Base-by-base conservation (phyloP, 768 basidiomycete species). In the Mycena rebaudengoi region DNA sequence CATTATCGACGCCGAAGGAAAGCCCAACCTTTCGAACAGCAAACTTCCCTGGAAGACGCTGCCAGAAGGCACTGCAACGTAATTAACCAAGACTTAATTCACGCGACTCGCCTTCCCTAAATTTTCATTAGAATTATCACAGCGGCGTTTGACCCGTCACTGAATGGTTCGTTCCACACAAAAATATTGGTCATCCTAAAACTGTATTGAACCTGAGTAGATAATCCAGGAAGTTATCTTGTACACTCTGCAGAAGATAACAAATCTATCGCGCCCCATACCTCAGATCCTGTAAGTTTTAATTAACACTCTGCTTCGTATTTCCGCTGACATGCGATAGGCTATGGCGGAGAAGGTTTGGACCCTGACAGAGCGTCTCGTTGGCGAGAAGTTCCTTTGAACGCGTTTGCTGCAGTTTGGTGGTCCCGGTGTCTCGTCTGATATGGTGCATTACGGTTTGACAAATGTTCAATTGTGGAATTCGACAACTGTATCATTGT, bases 111-210 rank as follows among this genome's bases (percentile, higher is more conserved):
- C 1, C 11, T 20, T 4, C 40, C 10, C 14, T 13, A 18, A 39
- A 2, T 1, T 30, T 4, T 28, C 20, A 4, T 0, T 46, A 64
- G 66, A 39, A 39, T 45, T 7, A 21, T 67, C 23, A 39, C 35
- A 1, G 66, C 66, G 4, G 62, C 66, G 7, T 68, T 68, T 13
- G 66, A 68, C 40, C 62, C 62, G 21, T 52, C 61, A 29, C 51
- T 66, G 29, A 54, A 58, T 20, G 60, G 65, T 62, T 1, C 20
- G 55, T 26, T 3, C 16, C 5, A 12, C 23, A 45, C 25, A 4
- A 50, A n/a, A n/a, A n/a, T n/a, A 5, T 33, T 29, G 12, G 1
- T 28, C 20, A 7, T 14, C 10, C 5, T 13, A 6, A 11, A 39
- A 18, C 25, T 30, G 0, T 23, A 41, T 20, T 18, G 20, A 18